phyloP scores from a whole-genome alignment of 192 early-diverging fungal genomes.

The Linnemannia exigua region DNA sequence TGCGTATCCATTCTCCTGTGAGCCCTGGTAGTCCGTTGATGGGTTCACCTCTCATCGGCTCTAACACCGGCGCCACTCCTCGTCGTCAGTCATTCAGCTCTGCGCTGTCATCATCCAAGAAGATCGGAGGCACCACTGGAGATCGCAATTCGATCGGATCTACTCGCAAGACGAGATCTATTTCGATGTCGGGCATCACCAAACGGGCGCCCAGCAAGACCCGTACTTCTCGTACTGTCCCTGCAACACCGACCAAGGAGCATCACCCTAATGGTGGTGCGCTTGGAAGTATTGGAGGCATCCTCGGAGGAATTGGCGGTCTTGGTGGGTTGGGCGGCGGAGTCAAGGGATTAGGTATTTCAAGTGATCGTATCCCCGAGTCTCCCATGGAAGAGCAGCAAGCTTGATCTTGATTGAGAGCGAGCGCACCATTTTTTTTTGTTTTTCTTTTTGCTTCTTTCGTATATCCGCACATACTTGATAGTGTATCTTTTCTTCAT shows the following conservation, averaged over 20 bases:
- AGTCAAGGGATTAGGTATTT: constrained; percentile 43
- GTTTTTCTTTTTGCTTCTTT: constrained; percentile 9
- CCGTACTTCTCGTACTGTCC: constrained; percentile 31
- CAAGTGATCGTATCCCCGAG: constrained; percentile 36
- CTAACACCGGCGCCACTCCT: neutral
- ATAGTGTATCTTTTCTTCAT: neutral
- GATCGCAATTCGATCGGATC: constrained; percentile 34
- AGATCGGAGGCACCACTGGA: neutral
- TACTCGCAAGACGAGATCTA: constrained; percentile 38
- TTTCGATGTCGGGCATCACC: constrained; percentile 50
- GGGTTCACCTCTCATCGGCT: neutral
- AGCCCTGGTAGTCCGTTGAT: constrained; percentile 28
- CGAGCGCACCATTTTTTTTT: neutral
- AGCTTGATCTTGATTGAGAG: neutral
- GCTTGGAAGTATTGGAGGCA: neutral
- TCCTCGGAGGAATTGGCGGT: neutral
- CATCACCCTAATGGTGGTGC: neutral
- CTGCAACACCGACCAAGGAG: constrained; percentile 31
- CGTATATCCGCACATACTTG: neutral
- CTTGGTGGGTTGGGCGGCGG: neutral
- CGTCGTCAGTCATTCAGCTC: constrained; percentile 54
- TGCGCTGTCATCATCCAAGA: constrained; percentile 24
- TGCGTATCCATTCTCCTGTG: constrained; percentile 45
- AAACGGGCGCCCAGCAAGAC: constrained; percentile 43
- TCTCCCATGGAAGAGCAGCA: constrained; percentile 27